Base-by-base conservation (phyloP, 805 yeast genomes). In the Vanderwaltozyma tropicalis region DNA sequence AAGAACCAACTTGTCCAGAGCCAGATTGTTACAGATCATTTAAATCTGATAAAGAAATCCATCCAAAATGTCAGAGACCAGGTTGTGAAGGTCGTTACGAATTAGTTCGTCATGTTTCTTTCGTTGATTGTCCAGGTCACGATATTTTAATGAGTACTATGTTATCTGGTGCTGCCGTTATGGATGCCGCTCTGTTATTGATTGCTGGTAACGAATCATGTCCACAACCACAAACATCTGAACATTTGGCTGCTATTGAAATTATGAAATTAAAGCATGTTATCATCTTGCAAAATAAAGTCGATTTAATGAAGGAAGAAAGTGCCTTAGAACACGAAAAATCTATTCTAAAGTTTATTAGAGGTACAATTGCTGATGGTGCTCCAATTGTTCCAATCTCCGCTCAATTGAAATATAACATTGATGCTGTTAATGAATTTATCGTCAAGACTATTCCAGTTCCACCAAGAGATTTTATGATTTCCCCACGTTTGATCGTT, bases 111-210 rank as follows among this genome's bases (percentile, higher is more conserved):
- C 99, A 92, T 62, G 98, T 92, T 38, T 86, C 96, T 10, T 94
- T 94, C 56, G 98, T 94, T 44, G 99, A 92, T 72, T 94, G 98
- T 72, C 99, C 99, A 43, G 99, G 99, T 64, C 99, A 92, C 83
- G 99, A 92, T 72, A 94, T 92, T 70, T 80, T 92, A 64, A 92
- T 92, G 99, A 87, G 96, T 74, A 92, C 99, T 49, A 92, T 92
- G 99, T 79, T 92, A 76, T 88, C 97, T 33, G 99, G 99, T 62
- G 99, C 99, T 27, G 99, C 99, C 14, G 99, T 92, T 48, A 92
- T 92, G 99, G 99, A 92, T 67, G 99, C 99, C 40, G 99, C 99
- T 2, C 71, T 92, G 44, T 71, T 92, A 58, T 74, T 92, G 48
- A 80, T 92, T 60, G 99, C 98, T 21, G 98, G 97, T 66, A 92